Evolutionary conservation across 495 filamentous ascomycete genomes (phyloP), one percentile per base, ranked within the genome.

Genomic region (Penicillium odoratum): DNA sequence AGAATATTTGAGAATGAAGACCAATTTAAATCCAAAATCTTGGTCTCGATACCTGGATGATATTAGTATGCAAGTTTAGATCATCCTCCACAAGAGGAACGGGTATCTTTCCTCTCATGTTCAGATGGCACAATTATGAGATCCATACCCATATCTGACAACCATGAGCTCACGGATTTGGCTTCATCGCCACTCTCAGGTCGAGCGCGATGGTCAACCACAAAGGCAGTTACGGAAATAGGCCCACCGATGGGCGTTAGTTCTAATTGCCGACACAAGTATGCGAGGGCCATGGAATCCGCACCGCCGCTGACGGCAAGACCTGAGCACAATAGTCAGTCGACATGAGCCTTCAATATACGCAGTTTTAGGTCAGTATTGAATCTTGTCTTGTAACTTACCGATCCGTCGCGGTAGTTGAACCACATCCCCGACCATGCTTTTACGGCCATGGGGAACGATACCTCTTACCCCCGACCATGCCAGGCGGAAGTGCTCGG

Each of bases 201-300:
- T 16, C 94, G 84, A 21, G 87, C 80, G 46, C 78, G 75, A 66
- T 98, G 94, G 71, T 98, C 87, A 42, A 98, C 83, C 16, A 97
- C 80, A 60, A 94, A 81, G 4, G 81, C 88, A 7, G 75, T 75
- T 34, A 93, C 82, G 1, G 64, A 61, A 34, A 76, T 53, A 5
- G 59, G 56, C 28, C 71, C 58, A 56, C 68, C 26, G 65, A 56
- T 59, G 7, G 43, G 51, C 4, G 53, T 38, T 34, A 30, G 15
- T 43, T 80, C 73, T 48, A 85, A 60, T 48, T 78, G 70, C 40
- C 68, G 69, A 59, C 85, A 92, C n/a, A 98, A 80, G 55, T 74
- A 81, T 43, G 92, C 91, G 38, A 98, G 76, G 21, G 93, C 93
- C 92, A 97, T 98, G 5, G 94, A 98, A 65, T 98, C 94, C 13